Conservation (phyloP, 257 asterid genomes). For the Nemophila menziesii region DNA sequence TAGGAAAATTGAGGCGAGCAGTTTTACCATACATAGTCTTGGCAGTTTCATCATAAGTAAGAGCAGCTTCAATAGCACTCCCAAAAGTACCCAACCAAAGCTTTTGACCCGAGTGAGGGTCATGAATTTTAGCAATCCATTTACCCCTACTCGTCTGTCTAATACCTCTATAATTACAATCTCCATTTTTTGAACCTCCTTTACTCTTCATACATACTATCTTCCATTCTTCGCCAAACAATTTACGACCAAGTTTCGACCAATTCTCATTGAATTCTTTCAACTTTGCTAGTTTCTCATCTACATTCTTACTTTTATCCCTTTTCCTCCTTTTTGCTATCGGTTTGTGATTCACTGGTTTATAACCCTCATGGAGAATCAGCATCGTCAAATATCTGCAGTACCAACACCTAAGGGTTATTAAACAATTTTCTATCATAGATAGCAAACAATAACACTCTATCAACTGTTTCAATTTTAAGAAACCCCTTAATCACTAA, state of each 20-base stretch:
- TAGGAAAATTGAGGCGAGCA: constrained; percentile 24
- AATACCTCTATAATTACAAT: constrained; percentile 27
- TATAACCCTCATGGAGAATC: no score
- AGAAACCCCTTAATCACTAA: no score
- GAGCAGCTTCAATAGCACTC: constrained; percentile 23
- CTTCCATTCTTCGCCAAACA: constrained; percentile 29
- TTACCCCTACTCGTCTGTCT: constrained; percentile 36
- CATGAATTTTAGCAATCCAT: constrained; percentile 35
- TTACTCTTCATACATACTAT: constrained; percentile 32
- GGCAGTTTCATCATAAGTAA: constrained; percentile 33
- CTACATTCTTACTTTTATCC: constrained; percentile 11
- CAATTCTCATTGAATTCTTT: constrained; percentile 21
- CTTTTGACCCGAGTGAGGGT: constrained; percentile 26
- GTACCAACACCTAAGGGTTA: no score
- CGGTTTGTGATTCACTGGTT: constrained; percentile 9
- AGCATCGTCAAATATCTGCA: no score
- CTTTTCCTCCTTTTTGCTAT: constrained; percentile 21
- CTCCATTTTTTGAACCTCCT: constrained; percentile 18
- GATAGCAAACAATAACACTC: no score
- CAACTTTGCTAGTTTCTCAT: constrained; percentile 26
- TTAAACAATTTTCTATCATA: no score
- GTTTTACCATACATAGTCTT: constrained; percentile 25
- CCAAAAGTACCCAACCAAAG: constrained; percentile 33
- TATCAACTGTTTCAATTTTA: no score
- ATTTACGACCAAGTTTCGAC: constrained; percentile 12